Conservation (phyloP, 108 stramenopile genomes). For the Hondaea fermentalgiana region DNA sequence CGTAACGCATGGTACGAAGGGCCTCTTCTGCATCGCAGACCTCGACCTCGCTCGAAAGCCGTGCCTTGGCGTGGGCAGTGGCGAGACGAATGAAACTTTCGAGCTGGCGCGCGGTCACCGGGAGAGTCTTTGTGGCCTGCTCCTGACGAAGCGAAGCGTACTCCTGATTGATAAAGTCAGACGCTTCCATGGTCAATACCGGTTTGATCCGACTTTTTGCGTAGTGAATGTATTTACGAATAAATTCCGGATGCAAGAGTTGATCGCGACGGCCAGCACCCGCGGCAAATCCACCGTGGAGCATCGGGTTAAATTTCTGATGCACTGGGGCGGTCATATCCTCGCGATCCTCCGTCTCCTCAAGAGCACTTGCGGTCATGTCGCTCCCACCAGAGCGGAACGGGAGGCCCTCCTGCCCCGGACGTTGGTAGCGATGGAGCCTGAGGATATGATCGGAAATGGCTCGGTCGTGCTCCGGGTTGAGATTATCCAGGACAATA, state of each 20-base stretch:
- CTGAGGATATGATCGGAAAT: conserved; percentile 90
- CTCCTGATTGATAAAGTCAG: conserved; percentile 82
- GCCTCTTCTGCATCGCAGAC: not conserved
- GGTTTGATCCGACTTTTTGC: conserved; percentile 83
- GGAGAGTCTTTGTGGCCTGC: conserved; percentile 56
- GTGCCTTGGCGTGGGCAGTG: conserved; percentile 88
- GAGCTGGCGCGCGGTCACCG: conserved; percentile 87
- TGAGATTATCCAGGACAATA: conserved; percentile 94
- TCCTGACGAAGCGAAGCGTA: conserved; percentile 90
- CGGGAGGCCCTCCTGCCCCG: conserved; percentile 60
- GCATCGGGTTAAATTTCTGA: conserved; percentile 24
- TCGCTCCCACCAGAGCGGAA: conserved; percentile 21
- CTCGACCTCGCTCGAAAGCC: conserved; percentile 25
- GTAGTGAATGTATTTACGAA: conserved; percentile 93
- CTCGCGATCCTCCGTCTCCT: conserved; percentile 54
- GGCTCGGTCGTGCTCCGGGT: conserved; percentile 79
- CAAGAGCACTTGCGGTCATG: conserved; percentile 45
- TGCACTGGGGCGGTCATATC: conserved; percentile 30
- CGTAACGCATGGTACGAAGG: not conserved
- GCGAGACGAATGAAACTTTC: conserved; percentile 96
- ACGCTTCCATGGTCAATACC: conserved; percentile 75
- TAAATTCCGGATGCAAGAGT: conserved; percentile 79
- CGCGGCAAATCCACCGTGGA: conserved; percentile 25
- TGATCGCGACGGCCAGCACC: conserved; percentile 33
- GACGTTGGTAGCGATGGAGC: conserved; percentile 80